Evolutionary conservation across 2,329 filamentous ascomycete species (phyloP).

Genomic region (Zymoseptoria passerinii): DNA sequence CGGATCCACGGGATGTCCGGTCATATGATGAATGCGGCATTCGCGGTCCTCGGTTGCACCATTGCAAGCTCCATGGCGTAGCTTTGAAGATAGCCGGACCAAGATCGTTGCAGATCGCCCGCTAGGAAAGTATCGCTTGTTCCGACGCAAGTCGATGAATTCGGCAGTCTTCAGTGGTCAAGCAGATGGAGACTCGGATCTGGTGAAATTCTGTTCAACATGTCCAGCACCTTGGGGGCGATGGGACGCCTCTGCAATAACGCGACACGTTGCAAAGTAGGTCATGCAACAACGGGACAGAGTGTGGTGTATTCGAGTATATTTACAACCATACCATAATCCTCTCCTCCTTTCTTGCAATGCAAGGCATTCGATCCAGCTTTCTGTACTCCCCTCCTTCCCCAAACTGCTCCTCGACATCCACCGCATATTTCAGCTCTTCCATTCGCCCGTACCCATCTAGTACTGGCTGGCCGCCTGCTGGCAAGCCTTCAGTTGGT

Average conservation of each 20-base stretch:
- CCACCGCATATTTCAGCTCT: neutral
- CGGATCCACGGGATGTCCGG: no score
- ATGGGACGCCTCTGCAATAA: no score
- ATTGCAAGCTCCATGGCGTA: neutral
- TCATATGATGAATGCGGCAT: no score
- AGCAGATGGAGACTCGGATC: no score
- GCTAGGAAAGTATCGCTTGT: neutral
- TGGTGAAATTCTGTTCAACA: no score
- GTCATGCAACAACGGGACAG: neutral
- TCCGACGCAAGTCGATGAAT: neutral
- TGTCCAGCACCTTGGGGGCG: no score
- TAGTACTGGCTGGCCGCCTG: slow-evolving; percentile 42
- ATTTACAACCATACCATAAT: neutral
- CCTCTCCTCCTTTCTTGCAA: neutral
- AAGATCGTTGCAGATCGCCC: neutral
- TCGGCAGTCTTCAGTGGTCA: no score
- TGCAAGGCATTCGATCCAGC: neutral
- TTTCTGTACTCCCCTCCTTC: neutral
- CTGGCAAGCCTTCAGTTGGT: slow-evolving; percentile 61
- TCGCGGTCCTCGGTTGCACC: neutral
- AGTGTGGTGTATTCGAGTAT: neutral
- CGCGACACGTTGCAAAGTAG: neutral
- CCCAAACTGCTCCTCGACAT: no score
- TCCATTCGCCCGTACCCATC: slow-evolving; percentile 5
- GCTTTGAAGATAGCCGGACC: neutral